Conservation (phyloP, 495 filamentous ascomycete species). For the Aspergillus funiculosus region DNA sequence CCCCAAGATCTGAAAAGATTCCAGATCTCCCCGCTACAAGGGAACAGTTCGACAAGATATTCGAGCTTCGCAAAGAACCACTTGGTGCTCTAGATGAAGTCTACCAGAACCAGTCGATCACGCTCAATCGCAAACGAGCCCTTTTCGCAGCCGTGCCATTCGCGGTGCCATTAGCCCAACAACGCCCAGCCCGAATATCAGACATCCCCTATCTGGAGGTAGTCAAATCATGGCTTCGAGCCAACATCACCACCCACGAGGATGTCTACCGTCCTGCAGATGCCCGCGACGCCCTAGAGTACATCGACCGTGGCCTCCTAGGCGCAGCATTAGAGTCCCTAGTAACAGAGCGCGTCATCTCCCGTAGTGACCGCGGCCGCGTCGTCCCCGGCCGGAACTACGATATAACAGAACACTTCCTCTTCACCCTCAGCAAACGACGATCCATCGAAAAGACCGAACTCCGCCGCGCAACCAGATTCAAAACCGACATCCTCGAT, state of each 20-base stretch:
- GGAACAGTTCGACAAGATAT: slow-evolving; percentile 44
- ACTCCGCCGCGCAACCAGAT: slow-evolving; percentile 49
- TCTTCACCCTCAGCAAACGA: slow-evolving; percentile 41
- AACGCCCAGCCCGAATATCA: slow-evolving; percentile 12
- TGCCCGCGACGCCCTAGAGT: slow-evolving; percentile 40
- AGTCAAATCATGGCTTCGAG: slow-evolving; percentile 58
- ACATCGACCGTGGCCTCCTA: slow-evolving; percentile 44
- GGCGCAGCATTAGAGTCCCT: slow-evolving; percentile 53
- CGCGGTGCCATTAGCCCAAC: slow-evolving; percentile 18
- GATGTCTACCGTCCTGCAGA: slow-evolving; percentile 38
- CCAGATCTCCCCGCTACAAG: slow-evolving; percentile 49
- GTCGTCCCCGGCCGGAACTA: slow-evolving; percentile 50
- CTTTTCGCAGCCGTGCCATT: slow-evolving; percentile 37
- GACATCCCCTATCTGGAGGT: slow-evolving; percentile 29
- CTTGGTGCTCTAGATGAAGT: slow-evolving; percentile 34
- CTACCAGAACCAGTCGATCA: slow-evolving; percentile 34
- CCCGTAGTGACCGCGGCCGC: slow-evolving; percentile 48
- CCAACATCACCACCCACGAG: slow-evolving; percentile 49
- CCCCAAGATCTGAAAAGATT: slow-evolving; percentile 33
- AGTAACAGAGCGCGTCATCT: slow-evolving; percentile 53
- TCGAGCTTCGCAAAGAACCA: slow-evolving; percentile 42
- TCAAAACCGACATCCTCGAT: slow-evolving; percentile 55
- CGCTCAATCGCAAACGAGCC: slow-evolving; percentile 30
- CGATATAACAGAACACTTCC: slow-evolving; percentile 53
- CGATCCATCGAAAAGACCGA: slow-evolving; percentile 40